Percentiles rank a stretch among this genome's conserved stretches.
These are phyloP conservation scores for Kurtzmaniella quercitrusa DNA, from an alignment of 1,139 yeast genomes.

Conservation along the genomic window DNA sequence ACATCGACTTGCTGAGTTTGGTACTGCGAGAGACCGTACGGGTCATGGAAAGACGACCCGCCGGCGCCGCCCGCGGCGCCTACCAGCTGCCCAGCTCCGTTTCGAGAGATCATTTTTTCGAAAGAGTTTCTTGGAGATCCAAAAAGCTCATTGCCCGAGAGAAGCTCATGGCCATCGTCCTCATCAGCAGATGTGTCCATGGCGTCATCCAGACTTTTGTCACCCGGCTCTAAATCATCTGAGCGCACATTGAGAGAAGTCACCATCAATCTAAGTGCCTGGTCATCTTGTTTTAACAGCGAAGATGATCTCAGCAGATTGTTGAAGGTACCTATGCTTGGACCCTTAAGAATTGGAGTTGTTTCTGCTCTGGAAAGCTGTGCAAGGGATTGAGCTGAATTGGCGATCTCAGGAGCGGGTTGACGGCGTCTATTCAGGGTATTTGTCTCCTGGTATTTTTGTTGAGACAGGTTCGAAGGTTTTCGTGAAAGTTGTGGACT, in stretches of 20 bases:
- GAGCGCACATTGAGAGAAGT: constrained; percentile 31
- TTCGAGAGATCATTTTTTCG: constrained; percentile 24
- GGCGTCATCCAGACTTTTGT: constrained; percentile 17
- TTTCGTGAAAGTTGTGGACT: background rate
- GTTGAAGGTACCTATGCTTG: constrained; percentile 27
- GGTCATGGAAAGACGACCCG: constrained; percentile 13
- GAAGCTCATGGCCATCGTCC: constrained; percentile 31
- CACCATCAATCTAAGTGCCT: constrained; percentile 32
- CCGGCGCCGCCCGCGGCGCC: constrained; percentile 2
- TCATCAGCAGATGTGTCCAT: constrained; percentile 9
- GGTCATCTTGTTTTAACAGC: constrained; percentile 40
- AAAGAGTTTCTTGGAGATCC: constrained; percentile 42
- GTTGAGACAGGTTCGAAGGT: background rate
- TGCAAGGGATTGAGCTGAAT: constrained; percentile 1
- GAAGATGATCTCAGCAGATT: constrained; percentile 9
- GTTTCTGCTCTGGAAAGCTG: constrained; percentile 19
- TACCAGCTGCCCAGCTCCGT: constrained; percentile 1
- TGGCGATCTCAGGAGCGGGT: constrained; percentile 2
- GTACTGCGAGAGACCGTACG: constrained; percentile 23
- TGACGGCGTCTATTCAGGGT: background rate
- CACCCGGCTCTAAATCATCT: constrained; percentile 38
- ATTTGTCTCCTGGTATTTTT: background rate
- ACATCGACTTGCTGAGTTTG: constrained; percentile 13
- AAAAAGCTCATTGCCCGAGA: constrained; percentile 40
- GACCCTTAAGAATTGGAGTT: constrained; percentile 26